phyloP scores from a whole-genome alignment of 331 rosid species.

The Erythrophleum ivorense region DNA sequence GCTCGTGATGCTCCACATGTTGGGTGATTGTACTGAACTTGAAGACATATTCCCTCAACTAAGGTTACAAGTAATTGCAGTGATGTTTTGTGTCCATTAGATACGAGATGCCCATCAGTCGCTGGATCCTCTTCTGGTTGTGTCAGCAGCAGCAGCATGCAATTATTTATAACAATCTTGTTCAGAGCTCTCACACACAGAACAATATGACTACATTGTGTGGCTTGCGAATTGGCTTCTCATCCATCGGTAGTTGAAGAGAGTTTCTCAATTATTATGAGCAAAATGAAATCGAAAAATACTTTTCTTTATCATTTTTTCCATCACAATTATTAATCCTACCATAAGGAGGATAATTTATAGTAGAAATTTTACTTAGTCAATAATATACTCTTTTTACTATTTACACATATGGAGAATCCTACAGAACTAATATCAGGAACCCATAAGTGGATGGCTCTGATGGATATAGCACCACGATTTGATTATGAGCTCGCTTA shows the following conservation, averaged over 20 bases:
- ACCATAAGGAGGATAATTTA: neutral
- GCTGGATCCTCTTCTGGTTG: conserved; percentile 25
- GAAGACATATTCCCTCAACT: conserved; percentile 29
- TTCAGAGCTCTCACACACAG: neutral
- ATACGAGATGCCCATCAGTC: neutral
- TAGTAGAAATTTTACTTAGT: no score
- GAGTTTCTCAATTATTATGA: neutral
- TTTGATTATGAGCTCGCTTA: no score
- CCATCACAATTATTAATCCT: neutral
- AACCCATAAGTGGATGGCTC: no score
- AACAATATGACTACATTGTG: neutral
- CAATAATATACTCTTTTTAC: neutral
- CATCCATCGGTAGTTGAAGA: neutral
- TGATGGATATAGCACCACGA: no score
- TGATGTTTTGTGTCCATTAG: neutral
- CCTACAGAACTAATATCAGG: no score
- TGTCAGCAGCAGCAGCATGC: neutral
- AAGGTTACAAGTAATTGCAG: neutral
- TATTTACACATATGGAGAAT: no score
- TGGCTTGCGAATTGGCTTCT: neutral
- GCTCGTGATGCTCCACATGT: conserved; percentile 32
- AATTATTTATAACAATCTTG: no score
- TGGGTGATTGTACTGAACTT: neutral
- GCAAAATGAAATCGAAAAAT: no score
- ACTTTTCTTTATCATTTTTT: neutral